A percentile compares a stretch with the other conserved stretches of the same genome.
phyloP scores from a whole-genome alignment of 352 stramenopile species.

The Globisporangium cederbergense region DNA sequence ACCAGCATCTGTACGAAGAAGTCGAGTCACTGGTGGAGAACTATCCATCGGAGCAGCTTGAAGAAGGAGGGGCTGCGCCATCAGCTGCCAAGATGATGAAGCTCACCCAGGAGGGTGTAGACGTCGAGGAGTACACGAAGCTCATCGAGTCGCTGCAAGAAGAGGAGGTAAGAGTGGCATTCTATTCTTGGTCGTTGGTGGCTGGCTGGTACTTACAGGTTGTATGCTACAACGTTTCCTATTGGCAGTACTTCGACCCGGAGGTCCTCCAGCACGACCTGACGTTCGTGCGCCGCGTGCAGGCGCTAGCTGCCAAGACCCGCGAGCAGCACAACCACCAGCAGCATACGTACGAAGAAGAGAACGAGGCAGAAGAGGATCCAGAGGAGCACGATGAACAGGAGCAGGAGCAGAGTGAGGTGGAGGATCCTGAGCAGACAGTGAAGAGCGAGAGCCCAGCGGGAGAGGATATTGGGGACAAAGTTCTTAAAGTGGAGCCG shows the following conservation, averaged over 20 bases:
- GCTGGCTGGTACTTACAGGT: background rate
- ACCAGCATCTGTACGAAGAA: slow-evolving; percentile 70
- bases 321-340: slow-evolving; percentile 25
- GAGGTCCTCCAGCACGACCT: slow-evolving; percentile 45
- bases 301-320: slow-evolving; percentile 49
- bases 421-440: background rate
- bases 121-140: slow-evolving; percentile 42
- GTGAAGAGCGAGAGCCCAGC: background rate
- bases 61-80: background rate
- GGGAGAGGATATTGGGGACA: background rate
- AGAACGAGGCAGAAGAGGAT: background rate
- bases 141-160: slow-evolving; percentile 41
- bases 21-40: slow-evolving; percentile 59
- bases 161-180: slow-evolving; percentile 31
- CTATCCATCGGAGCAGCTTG: slow-evolving; percentile 19
- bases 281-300: slow-evolving; percentile 55
- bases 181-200: background rate
- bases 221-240: background rate
- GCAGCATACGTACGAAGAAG: slow-evolving; percentile 16
- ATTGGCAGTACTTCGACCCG: slow-evolving; percentile 40
- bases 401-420: background rate
- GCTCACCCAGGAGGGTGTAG: slow-evolving; percentile 11
- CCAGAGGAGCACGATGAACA: background rate
- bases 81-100: slow-evolving; percentile 3
- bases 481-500: background rate